Percentiles rank a stretch among this genome's conserved stretches.
These are phyloP conservation scores for Rhodomyrtus psidioides DNA, from an alignment of 441 rosid genomes.

Conservation along the genomic window DNA sequence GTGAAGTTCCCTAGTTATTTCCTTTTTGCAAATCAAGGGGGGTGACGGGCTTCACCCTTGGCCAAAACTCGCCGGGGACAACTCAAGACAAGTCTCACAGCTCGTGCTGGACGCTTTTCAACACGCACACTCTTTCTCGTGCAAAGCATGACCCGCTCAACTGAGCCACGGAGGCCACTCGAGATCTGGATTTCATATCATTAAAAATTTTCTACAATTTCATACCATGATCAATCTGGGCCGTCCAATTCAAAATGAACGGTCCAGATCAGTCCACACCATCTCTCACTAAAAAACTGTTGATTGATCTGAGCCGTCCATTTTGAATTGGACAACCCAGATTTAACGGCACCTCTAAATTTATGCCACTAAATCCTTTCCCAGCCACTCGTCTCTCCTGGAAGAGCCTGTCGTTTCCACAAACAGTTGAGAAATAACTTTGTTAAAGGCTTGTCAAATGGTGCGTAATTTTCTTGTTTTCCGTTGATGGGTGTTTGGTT, in stretches of 20 bases:
- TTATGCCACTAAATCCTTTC: too few species aligned
- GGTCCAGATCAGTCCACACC: too few species aligned
- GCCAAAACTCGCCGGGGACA: neutral
- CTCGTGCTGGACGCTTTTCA: neutral
- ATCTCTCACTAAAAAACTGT: too few species aligned
- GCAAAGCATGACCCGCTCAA: neutral
- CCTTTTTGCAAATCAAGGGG: neutral
- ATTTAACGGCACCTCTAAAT: too few species aligned
- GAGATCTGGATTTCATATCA: too few species aligned
- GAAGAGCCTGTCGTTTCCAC: slow-evolving; percentile 47
- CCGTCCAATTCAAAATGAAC: too few species aligned
- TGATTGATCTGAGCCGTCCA: too few species aligned
- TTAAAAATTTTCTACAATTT: too few species aligned
- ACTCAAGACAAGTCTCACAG: neutral
- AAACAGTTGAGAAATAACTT: slow-evolving; percentile 68
- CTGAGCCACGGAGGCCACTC: slow-evolving; percentile 11
- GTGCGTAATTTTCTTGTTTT: slow-evolving; percentile 14
- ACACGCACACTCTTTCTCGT: neutral
- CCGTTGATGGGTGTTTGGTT: neutral
- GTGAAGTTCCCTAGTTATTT: neutral
- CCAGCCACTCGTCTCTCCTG: slow-evolving; percentile 30
- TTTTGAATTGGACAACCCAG: too few species aligned
- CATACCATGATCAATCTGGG: too few species aligned
- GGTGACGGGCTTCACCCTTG: neutral
- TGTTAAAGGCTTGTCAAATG: slow-evolving; percentile 63